These are phyloP conservation scores for Thymus mandschuricus DNA, from an alignment of 257 asterid genomes.

Conservation along the genomic window DNA sequence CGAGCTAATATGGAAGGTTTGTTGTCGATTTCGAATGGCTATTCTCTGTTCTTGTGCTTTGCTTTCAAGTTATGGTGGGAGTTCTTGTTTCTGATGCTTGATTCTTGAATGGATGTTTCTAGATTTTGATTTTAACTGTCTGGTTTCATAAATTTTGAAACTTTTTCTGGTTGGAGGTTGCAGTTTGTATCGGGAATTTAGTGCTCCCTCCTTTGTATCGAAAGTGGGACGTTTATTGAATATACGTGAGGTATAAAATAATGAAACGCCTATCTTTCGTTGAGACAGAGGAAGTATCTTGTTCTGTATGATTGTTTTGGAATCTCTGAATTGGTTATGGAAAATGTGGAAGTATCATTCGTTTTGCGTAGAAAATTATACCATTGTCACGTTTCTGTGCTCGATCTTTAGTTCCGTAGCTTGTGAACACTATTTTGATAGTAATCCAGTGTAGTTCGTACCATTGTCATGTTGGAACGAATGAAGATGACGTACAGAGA, in stretches of 20 bases:
- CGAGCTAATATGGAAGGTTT: constrained; percentile 92
- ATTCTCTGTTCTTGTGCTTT: not conserved
- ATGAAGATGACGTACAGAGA: no score
- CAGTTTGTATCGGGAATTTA: not conserved
- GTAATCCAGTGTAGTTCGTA: no score
- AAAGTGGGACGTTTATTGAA: no score
- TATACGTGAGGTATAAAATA: no score
- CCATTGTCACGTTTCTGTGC: not conserved
- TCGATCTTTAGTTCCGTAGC: not conserved
- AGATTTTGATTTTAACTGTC: constrained; percentile 12
- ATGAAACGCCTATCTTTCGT: no score
- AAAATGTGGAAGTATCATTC: constrained; percentile 20
- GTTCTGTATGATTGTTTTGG: constrained; percentile 12
- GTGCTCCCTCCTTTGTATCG: no score
- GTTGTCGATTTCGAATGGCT: constrained; percentile 20
- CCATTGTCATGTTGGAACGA: no score
- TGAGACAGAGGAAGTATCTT: not conserved
- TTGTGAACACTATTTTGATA: not conserved
- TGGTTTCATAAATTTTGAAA: constrained; percentile 13
- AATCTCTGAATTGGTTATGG: constrained; percentile 6
- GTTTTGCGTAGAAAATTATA: not conserved
- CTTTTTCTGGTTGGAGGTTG: constrained; percentile 22
- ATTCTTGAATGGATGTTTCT: constrained; percentile 13
- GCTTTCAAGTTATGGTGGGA: not conserved
- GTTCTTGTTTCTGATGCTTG: not conserved